Base-by-base conservation (phyloP, 2,329 filamentous ascomycete species). In the Samsoniella hepiali region DNA sequence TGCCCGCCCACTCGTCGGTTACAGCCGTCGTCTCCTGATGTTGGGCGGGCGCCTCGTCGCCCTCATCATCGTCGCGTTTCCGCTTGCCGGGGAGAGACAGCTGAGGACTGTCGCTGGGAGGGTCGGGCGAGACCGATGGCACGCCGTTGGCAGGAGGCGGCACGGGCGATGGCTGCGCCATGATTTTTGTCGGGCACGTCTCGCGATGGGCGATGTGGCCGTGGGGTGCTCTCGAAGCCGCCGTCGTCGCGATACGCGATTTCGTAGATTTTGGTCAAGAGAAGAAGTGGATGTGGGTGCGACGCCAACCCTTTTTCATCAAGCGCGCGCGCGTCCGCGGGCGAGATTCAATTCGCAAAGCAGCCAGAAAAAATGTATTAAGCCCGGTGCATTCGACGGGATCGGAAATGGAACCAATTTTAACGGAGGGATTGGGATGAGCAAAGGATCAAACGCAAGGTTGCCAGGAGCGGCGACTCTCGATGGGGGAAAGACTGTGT, bases 1-100 rank as follows among this genome's bases (percentile, higher is more conserved):
- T 57, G 62, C 65, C 66, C 67, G 63, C 50, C 71, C 71, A 68
- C 67, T 68, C 63, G 65, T 64, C 64, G 65, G 66, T 51, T 63
- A 63, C 62, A 63, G 64, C 63, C 57, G 68, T 64, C 63, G 72
- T 72, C 63, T 56, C 51, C 17, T 55, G 58, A 1, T 66, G 64
- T 51, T 70, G 68, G 22, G 73, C 74, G 64, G 68, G 67, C 22
- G 70, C 71, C 32, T 70, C 71, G 29, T 73, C 78, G 67, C 80
- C 78, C 38, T 40, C 38, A 64, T 72, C 76, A 57, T 75, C 73
- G 69, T 85, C 83, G 79, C 84, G 84, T 77, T 88, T 88, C 73
- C 85, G 79, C 77, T 88, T 88, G 64, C 76, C 76, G 32, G 79
- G 73, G 40, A 77, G 69, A 60, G 72, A 70, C 58, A 73, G 69